Conservation (phyloP, 129 eudicot species). For the Artemisia tridentata region DNA sequence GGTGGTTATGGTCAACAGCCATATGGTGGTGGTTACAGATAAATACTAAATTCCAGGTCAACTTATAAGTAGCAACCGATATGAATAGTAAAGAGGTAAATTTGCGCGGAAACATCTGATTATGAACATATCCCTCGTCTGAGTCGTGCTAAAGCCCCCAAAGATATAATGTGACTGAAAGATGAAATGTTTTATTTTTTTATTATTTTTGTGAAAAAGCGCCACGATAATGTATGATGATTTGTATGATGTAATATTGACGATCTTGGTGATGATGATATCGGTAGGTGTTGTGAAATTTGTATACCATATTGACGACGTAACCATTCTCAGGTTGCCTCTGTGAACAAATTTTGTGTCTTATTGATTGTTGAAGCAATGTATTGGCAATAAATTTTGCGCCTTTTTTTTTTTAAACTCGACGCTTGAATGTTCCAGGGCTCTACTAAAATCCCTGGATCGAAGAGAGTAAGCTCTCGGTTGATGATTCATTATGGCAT, state of each 20-base stretch:
- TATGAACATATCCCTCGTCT: not conserved
- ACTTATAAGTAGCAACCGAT: not conserved
- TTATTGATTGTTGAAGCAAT: conserved; percentile 25
- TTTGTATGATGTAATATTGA: conserved; percentile 34
- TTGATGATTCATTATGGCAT: too few species aligned
- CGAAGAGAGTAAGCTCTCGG: too few species aligned
- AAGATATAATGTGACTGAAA: conserved; percentile 19
- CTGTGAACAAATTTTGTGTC: conserved; percentile 30
- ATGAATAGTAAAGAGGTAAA: conserved; percentile 20
- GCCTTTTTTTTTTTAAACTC: not conserved
- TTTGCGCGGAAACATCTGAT: not conserved
- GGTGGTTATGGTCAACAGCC: conserved; percentile 87
- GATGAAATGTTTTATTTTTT: conserved; percentile 5
- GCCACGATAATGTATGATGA: conserved; percentile 27
- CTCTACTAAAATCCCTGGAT: not conserved
- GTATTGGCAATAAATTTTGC: conserved; percentile 14
- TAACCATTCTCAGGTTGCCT: conserved; percentile 45
- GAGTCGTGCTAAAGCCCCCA: not conserved
- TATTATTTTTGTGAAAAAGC: not conserved
- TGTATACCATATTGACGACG: conserved; percentile 41
- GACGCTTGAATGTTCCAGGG: not conserved
- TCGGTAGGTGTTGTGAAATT: conserved; percentile 35
- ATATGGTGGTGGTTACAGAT: conserved; percentile 69
- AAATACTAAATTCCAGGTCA: conserved; percentile 7
- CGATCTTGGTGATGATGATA: conserved; percentile 9